These are phyloP conservation scores for Acanthamoeba lenticulata DNA, from an alignment of 208 protist species.

Conservation along the genomic window DNA sequence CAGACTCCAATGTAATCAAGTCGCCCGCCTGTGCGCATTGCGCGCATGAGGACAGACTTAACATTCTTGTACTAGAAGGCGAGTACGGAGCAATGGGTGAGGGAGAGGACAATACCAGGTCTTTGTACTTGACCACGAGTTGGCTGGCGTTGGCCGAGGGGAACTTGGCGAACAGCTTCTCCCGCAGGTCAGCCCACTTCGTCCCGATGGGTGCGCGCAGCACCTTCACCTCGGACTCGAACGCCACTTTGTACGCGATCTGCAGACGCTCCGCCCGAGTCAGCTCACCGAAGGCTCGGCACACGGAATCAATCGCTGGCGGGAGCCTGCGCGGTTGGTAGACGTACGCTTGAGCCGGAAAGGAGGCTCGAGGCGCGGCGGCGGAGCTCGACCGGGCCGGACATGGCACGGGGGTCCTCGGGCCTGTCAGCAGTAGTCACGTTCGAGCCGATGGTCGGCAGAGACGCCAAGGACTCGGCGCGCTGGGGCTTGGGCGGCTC, in stretches of 20 bases:
- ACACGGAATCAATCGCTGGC: too few relatives aligned
- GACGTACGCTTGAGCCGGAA: too few relatives aligned
- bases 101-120: neutral
- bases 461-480: too few relatives aligned
- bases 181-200: neutral
- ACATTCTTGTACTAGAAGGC: neutral
- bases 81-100: neutral
- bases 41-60: neutral
- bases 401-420: too few relatives aligned
- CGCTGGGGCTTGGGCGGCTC: too few relatives aligned
- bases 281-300: too few relatives aligned
- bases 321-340: too few relatives aligned
- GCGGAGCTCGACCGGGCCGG: too few relatives aligned
- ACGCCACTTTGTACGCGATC: conserved; percentile 2
- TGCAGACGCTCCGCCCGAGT: too few relatives aligned
- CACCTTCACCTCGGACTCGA: conserved; percentile 8
- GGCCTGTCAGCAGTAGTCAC: too few relatives aligned
- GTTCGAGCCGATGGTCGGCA: too few relatives aligned
- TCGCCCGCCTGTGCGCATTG: neutral
- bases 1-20: neutral
- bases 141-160: neutral
- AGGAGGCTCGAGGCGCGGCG: too few relatives aligned
- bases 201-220: neutral
- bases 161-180: conserved; percentile 29
- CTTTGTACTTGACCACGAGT: conserved; percentile 23